Percentiles rank a stretch among this genome's conserved stretches.
Evolutionary conservation across 139 green algal genomes (phyloP).

Genomic region (Picochlorum sp.): DNA sequence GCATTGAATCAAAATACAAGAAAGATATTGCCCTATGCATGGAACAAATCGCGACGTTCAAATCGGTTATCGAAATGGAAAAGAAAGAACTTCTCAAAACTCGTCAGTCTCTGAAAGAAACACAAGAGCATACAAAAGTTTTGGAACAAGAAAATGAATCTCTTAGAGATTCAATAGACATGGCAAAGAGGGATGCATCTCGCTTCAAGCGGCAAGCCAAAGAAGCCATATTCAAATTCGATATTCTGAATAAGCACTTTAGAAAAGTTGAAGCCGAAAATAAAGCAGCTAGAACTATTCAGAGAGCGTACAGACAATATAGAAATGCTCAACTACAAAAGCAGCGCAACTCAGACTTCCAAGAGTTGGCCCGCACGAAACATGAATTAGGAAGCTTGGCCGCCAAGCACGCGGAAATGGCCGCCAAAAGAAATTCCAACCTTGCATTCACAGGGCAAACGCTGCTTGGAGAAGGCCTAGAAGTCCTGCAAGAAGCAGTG

Average conservation of each 20-base stretch:
- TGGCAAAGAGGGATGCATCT: not conserved
- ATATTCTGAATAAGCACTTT: not conserved
- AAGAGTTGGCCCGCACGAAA: constrained; percentile 13
- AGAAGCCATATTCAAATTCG: not conserved
- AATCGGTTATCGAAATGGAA: no score
- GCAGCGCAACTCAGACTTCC: constrained; percentile 1
- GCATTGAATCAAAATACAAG: no score
- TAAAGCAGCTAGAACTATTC: constrained; percentile 31
- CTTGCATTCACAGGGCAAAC: constrained; percentile 39
- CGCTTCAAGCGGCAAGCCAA: not conserved
- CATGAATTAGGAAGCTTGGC: constrained; percentile 18
- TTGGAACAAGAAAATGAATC: not conserved
- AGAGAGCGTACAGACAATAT: constrained; percentile 24
- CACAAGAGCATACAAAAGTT: no score
- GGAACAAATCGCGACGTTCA: no score
- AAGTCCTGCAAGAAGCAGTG: constrained; percentile 34
- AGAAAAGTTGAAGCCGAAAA: not conserved
- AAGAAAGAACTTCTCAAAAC: no score
- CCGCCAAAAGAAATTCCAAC: constrained; percentile 22
- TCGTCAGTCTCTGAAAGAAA: no score
- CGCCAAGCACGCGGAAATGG: constrained; percentile 28
- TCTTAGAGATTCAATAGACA: not conserved
- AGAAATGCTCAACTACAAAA: not conserved
- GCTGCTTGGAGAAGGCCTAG: constrained; percentile 33
- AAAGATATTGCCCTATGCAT: no score